phyloP scores from a whole-genome alignment of 306 rosid genomes.

The Cicer pinnatifidum region DNA sequence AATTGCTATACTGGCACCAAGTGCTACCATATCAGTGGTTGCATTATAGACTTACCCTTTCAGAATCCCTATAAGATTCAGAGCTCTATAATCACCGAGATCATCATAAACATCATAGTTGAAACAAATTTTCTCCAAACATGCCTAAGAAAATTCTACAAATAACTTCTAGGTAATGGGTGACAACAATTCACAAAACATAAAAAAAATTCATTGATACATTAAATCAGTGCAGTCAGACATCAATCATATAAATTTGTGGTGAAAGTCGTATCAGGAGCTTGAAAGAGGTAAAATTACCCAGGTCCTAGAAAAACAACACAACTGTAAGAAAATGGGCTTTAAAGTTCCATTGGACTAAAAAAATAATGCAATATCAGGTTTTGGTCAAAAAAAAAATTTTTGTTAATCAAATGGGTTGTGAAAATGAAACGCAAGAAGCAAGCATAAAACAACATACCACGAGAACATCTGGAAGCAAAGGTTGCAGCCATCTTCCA shows the following conservation, averaged over 20 bases:
- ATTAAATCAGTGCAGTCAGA: conserved; percentile 1
- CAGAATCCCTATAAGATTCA: not conserved
- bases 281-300: no score
- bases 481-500: conserved; percentile 47
- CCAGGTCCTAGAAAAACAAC: not conserved
- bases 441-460: conserved; percentile 9
- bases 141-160: conserved; percentile 22
- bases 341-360: not conserved
- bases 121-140: not conserved
- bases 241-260: conserved; percentile 13
- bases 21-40: conserved; percentile 6
- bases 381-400: not conserved
- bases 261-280: not conserved
- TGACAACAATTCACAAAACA: not conserved
- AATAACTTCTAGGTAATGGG: not conserved
- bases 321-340: conserved; percentile 9
- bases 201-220: not conserved
- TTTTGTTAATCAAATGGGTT: not conserved
- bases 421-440: conserved; percentile 17
- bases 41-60: conserved; percentile 1
- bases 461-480: conserved; percentile 52
- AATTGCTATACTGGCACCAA: not conserved
- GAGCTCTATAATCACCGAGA: not conserved
- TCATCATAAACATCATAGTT: conserved; percentile 5
- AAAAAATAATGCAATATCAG: not conserved